A percentile compares a stretch with the other conserved stretches of the same genome.
phyloP scores from a whole-genome alignment of 192 early-diverging fungal genomes.

The Haplosporangium gracile region DNA sequence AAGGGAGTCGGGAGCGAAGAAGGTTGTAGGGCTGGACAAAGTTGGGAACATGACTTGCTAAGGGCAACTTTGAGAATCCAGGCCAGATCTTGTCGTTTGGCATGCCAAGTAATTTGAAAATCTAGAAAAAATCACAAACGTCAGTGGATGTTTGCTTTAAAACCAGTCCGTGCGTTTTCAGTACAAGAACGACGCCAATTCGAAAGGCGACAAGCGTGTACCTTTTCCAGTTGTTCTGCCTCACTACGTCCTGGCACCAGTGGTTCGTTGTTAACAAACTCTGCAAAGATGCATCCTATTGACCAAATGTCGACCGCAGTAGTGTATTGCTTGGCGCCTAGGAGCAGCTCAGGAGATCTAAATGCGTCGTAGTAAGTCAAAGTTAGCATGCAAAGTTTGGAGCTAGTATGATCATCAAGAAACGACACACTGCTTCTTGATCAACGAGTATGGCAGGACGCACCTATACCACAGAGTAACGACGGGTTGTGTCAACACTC shows the following conservation, averaged over 20 bases:
- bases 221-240: constrained; percentile 81
- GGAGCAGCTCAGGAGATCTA: constrained; percentile 74
- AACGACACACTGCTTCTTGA: background rate
- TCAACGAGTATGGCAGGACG: background rate
- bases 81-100: constrained; percentile 87
- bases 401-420: background rate
- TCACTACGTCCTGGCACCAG: constrained; percentile 85
- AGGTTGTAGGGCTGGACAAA: constrained; percentile 72
- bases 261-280: constrained; percentile 89
- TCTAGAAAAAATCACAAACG: constrained; percentile 53
- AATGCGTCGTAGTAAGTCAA: background rate
- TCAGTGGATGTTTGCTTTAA: background rate
- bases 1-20: constrained; percentile 62
- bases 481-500: constrained; percentile 73
- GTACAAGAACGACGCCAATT: background rate
- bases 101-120: constrained; percentile 90
- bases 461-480: constrained; percentile 82
- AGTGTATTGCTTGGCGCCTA: constrained; percentile 72
- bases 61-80: constrained; percentile 72
- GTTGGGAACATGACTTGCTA: constrained; percentile 82
- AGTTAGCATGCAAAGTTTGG: background rate
- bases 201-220: constrained; percentile 6
- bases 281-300: constrained; percentile 97
- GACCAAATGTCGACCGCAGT: constrained; percentile 90
- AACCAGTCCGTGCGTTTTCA: background rate